These are phyloP conservation scores for Calocybe gangraenosa DNA, from an alignment of 768 basidiomycete genomes.

Conservation along the genomic window DNA sequence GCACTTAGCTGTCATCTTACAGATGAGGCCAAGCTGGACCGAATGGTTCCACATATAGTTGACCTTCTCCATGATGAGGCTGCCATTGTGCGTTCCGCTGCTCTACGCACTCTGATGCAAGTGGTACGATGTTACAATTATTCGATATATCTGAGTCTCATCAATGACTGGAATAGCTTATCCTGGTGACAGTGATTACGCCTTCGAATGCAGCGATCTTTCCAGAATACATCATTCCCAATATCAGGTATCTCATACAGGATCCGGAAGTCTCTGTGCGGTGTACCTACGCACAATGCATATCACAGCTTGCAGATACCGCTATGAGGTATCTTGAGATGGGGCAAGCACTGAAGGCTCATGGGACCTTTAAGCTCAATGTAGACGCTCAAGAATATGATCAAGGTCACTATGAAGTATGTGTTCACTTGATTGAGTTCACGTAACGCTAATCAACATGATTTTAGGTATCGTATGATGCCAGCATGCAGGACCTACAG, in stretches of 20 bases:
- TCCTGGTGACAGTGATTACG: slow-evolving; percentile 23
- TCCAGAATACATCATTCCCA: slow-evolving; percentile 93
- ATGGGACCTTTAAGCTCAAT: slow-evolving; percentile 65
- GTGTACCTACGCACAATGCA: slow-evolving; percentile 79
- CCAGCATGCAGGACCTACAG: slow-evolving; percentile 83
- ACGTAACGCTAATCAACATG: not conserved
- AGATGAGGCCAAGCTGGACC: slow-evolving; percentile 93
- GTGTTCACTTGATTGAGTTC: slow-evolving; percentile 10
- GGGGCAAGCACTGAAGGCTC: slow-evolving; percentile 85
- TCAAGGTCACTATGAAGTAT: slow-evolving; percentile 76
- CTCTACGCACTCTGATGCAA: slow-evolving; percentile 76
- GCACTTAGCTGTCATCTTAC: slow-evolving; percentile 78
- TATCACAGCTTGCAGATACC: slow-evolving; percentile 81
- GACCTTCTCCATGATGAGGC: slow-evolving; percentile 85
- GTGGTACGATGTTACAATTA: slow-evolving; percentile 48
- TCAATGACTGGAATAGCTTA: slow-evolving; percentile 11
- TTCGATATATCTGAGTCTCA: not conserved
- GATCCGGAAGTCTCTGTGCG: slow-evolving; percentile 83
- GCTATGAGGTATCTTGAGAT: slow-evolving; percentile 90
- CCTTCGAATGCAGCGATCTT: slow-evolving; percentile 60
- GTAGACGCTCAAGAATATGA: slow-evolving; percentile 71
- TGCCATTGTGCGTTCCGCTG: slow-evolving; percentile 75
- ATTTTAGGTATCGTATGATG: slow-evolving; percentile 83
- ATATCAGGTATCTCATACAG: slow-evolving; percentile 74
- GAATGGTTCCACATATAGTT: slow-evolving; percentile 88